Evolutionary conservation across 73 alveolate genomes (phyloP), one percentile per base, ranked within the genome.

Genomic region (Blepharisma stoltei): DNA sequence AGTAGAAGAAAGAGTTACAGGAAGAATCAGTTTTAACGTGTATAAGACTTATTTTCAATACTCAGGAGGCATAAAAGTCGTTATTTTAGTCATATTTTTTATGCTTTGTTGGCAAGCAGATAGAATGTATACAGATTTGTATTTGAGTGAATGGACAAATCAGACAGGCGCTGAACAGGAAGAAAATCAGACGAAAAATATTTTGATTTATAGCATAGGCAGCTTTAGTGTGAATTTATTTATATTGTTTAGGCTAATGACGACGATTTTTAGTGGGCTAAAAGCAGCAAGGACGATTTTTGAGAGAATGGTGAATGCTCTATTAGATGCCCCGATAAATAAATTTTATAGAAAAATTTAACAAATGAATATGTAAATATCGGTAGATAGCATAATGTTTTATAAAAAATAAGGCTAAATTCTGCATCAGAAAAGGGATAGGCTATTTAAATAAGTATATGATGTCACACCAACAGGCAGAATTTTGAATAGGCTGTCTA

Each of bases 381-480:
- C n/a, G n/a, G n/a, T n/a, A n/a, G n/a, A n/a, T n/a, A n/a, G n/a
- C n/a, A n/a, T n/a, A n/a, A n/a, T n/a, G n/a, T n/a, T n/a, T n/a
- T n/a, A n/a, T n/a, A n/a, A n/a, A n/a, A n/a, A n/a, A n/a, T n/a
- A n/a, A n/a, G n/a, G n/a, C n/a, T n/a, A n/a, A n/a, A n/a, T n/a
- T n/a, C n/a, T n/a, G n/a, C n/a, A n/a, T n/a, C n/a, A n/a, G n/a
- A n/a, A n/a, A n/a, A n/a, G n/a, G 41, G 49, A 52, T 14, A 95
- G 93, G 6, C 94, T 95, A 7, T 70, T 91, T 44, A 89, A 89
- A 71, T 76, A 83, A 54, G 88, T 73, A 76, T 93, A 84, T 70
- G 97, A 94, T 81, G 90, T 86, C 6, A 94, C 96, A 23, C 97
- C 95, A 0, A 86, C 89, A 49, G 97, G 98, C 6, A 92, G 86